phyloP scores from a whole-genome alignment of 352 stramenopile species.

The Aphanomyces euteiches region DNA sequence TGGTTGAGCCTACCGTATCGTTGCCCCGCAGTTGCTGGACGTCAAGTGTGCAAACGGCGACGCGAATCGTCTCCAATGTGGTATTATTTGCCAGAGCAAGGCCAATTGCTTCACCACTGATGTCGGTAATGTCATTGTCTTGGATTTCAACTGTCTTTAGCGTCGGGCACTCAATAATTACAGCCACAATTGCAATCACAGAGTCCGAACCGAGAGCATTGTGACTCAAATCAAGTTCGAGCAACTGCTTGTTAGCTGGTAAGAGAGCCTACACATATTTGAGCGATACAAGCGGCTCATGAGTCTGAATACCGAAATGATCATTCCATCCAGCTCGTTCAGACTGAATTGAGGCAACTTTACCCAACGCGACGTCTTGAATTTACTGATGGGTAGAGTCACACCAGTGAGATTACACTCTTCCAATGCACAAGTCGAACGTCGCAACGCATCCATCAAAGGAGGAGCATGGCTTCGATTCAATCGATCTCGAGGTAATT shows the following conservation, averaged over 20 bases:
- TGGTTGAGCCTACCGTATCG: conserved; percentile 23
- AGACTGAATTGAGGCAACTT: conserved; percentile 38
- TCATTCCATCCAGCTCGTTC: conserved; percentile 57
- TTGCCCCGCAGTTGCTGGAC: conserved; percentile 58
- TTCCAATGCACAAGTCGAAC: conserved; percentile 53
- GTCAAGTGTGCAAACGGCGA: conserved; percentile 43
- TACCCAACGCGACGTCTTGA: conserved; percentile 64
- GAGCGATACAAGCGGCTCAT: too few species aligned
- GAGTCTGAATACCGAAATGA: conserved; percentile 39
- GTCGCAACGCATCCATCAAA: conserved; percentile 46
- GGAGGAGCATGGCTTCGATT: conserved; percentile 50
- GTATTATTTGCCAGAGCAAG: conserved; percentile 56
- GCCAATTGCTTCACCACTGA: conserved; percentile 54
- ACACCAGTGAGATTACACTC: conserved; percentile 42
- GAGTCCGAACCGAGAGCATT: conserved; percentile 53
- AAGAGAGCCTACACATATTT: conserved; percentile 37
- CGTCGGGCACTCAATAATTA: conserved; percentile 50
- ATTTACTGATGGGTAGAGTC: conserved; percentile 52
- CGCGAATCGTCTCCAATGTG: conserved; percentile 56
- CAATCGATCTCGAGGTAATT: conserved; percentile 52
- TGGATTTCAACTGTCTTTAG: conserved; percentile 51
- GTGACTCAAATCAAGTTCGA: conserved; percentile 62
- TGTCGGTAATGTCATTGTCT: conserved; percentile 55
- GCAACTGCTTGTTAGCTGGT: conserved; percentile 47
- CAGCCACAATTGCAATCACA: conserved; percentile 51